Conservation (phyloP, 169 alveolate species). For the Perkinsus marinus region DNA sequence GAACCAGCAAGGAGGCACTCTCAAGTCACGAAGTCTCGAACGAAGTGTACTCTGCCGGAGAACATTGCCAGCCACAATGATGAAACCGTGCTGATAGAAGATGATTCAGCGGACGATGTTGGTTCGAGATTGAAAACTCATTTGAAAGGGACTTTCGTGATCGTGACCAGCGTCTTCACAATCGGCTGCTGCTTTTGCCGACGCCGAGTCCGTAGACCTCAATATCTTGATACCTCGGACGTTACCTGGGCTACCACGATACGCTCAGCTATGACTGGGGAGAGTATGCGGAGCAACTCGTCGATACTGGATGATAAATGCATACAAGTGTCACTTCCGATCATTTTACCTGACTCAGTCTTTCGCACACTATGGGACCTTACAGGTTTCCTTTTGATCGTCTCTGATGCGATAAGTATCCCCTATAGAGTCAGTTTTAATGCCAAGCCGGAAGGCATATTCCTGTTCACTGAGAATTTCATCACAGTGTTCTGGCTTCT, state of each 20-base stretch:
- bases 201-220: not conserved
- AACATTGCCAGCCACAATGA: not conserved
- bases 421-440: not conserved
- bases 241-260: not conserved
- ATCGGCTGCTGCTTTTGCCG: not conserved
- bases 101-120: not conserved
- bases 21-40: not conserved
- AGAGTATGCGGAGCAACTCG: not conserved
- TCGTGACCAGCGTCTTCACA: not conserved
- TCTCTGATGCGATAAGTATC: not conserved
- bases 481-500: not conserved
- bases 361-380: not conserved
- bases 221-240: not conserved
- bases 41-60: not conserved
- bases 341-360: not conserved
- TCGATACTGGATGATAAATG: not conserved
- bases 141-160: not conserved
- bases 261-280: not conserved
- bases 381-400: not conserved
- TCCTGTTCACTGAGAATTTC: not conserved
- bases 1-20: not conserved
- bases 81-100: not conserved
- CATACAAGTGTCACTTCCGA: not conserved
- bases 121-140: not conserved
- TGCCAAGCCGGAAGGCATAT: not conserved